A percentile compares a stretch with the other conserved stretches of the same genome.
Evolutionary conservation across 2,329 filamentous ascomycete species (phyloP).

Genomic region (Trichophaea hybrida): DNA sequence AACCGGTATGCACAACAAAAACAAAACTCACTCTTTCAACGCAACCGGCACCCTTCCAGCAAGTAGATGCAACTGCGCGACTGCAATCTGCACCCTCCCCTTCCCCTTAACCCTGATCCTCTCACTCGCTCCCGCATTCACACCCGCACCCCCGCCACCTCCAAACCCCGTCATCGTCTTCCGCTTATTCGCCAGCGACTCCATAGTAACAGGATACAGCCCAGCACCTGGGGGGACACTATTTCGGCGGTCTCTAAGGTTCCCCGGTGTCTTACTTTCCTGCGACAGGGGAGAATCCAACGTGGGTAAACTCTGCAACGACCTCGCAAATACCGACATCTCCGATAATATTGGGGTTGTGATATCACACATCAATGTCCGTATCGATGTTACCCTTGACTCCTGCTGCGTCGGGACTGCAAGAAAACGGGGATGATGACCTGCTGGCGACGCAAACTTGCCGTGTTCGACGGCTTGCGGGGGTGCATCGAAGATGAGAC

Average conservation of each 20-base stretch:
- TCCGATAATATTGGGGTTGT: slow-evolving; percentile 60
- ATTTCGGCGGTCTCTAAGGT: slow-evolving; percentile 15
- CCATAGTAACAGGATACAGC: slow-evolving; percentile 32
- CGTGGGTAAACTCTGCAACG: slow-evolving; percentile 55
- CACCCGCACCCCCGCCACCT: slow-evolving; percentile 32
- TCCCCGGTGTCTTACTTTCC: slow-evolving; percentile 24
- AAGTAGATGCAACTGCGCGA: slow-evolving; percentile 75
- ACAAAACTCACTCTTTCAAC: slow-evolving; percentile 47
- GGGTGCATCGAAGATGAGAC: slow-evolving; percentile 65
- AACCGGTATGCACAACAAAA: too few relatives aligned
- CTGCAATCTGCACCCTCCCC: slow-evolving; percentile 60
- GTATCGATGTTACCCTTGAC: slow-evolving; percentile 61
- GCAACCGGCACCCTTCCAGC: slow-evolving; percentile 85
- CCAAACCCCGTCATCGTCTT: slow-evolving; percentile 55
- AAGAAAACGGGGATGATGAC: slow-evolving; percentile 41
- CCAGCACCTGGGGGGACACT: slow-evolving; percentile 16
- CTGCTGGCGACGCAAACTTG: slow-evolving; percentile 33
- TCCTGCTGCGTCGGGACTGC: slow-evolving; percentile 53
- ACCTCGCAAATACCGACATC: slow-evolving; percentile 59
- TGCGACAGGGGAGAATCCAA: slow-evolving; percentile 58
- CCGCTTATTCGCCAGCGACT: slow-evolving; percentile 32
- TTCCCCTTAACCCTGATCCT: slow-evolving; percentile 67
- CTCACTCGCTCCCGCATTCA: slow-evolving; percentile 47
- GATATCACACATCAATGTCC: slow-evolving; percentile 65
- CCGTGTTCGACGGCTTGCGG: slow-evolving; percentile 33